Evolutionary conservation across 169 alveolate genomes (phyloP).

Genomic region (Plasmodium relictum): DNA sequence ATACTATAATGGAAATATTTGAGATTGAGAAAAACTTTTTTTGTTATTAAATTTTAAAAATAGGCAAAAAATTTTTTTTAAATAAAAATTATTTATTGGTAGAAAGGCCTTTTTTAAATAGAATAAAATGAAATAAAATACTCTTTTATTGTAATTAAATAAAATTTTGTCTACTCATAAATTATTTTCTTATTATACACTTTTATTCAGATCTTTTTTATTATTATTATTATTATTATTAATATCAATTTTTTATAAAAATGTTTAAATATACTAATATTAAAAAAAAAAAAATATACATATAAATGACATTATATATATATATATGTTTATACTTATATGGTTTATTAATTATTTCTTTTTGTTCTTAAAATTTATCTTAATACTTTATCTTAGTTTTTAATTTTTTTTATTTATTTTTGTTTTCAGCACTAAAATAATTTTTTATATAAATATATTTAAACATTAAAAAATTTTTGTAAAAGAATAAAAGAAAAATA

Average conservation of each 20-base stretch:
- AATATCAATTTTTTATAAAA: neutral
- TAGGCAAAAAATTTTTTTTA: too few species aligned
- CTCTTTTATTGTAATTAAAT: constrained; percentile 1
- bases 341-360: constrained; percentile 41
- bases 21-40: too few species aligned
- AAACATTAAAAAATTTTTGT: constrained; percentile 3
- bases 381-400: constrained; percentile 19
- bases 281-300: neutral
- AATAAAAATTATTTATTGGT: too few species aligned
- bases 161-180: constrained; percentile 2
- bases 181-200: neutral
- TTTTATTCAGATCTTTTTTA: too few species aligned
- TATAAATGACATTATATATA: constrained; percentile 11
- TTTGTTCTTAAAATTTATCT: constrained; percentile 22
- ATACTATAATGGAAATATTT: neutral
- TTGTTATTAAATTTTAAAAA: too few species aligned
- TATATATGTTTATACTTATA: constrained; percentile 6
- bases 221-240: neutral
- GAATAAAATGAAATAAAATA: neutral
- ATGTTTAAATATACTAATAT: neutral
- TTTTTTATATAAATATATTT: constrained; percentile 21
- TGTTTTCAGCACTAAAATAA: constrained; percentile 38
- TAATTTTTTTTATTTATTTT: constrained; percentile 17
- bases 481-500: neutral
- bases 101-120: neutral